Base-by-base conservation (phyloP, 2,329 filamentous ascomycete genomes). In the Geosmithia morbida region DNA sequence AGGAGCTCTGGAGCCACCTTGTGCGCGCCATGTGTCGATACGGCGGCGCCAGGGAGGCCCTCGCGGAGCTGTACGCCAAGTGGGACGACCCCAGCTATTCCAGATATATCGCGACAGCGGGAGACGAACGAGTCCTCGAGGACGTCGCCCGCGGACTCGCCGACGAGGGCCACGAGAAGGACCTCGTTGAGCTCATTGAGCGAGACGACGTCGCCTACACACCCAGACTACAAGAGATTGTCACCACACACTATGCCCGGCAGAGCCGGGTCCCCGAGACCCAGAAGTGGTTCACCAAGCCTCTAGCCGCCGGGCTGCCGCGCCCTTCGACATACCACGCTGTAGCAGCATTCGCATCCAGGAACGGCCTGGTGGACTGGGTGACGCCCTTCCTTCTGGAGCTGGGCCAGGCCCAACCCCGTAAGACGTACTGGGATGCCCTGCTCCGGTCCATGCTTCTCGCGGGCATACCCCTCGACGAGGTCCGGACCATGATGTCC, bases 391-490 rank as follows among this genome's bases (percentile, higher is more conserved):
- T 84, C 11, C 79, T 87, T 50, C 67, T 71, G 48, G 53, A 67
- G 18, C 62, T 79, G 8, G 67, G 72, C 42, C 66, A 73, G 46
- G 62, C 58, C 43, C 65, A 61, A 46, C 71, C 66, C 5, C 59
- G 57, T 41, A 79, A 82, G 51, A 62, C 70, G 30, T 73, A 74
- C 19, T 87, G 85, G 79, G 83, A 92, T 57, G 72, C 81, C 13
- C 68, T 87, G 13, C 74, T 92, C 42, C 77, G 86, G 79, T 82
- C 86, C 29, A 80, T 85, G 13, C 73, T 83, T 7, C 75, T 79
- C 10, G 62, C 74, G 48, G 84, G 81, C 18, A 85, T 82, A 57
- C 78, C 79, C 1, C 76, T 84, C 1, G 78, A 55, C 14, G 58
- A 63, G 41, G 59, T 66, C 11, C 54, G 60, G 41, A 54, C 49